These are phyloP conservation scores for Paxillus rubicundulus DNA, from an alignment of 768 basidiomycete genomes.

Conservation along the genomic window DNA sequence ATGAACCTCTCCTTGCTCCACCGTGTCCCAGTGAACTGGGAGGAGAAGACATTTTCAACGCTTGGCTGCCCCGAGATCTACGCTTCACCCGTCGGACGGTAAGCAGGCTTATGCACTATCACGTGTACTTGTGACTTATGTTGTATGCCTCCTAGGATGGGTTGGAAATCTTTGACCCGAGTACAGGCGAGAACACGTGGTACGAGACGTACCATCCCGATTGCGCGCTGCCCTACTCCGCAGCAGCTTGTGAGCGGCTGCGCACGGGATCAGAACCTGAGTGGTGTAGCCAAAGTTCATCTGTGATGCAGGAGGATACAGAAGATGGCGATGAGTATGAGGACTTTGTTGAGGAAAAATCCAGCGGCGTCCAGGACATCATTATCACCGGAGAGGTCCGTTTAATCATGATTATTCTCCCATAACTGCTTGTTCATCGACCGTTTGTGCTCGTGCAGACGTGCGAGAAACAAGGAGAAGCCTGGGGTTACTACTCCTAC, in stretches of 20 bases:
- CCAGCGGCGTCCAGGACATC: conserved; percentile 48
- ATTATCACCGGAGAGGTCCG: conserved; percentile 51
- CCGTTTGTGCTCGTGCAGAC: conserved; percentile 32
- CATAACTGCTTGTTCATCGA: not conserved
- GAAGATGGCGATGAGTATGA: conserved; percentile 39
- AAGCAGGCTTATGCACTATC: conserved; percentile 12
- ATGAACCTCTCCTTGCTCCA: conserved; percentile 37
- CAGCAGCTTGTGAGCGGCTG: conserved; percentile 31
- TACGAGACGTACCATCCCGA: conserved; percentile 47
- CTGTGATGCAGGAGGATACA: conserved; percentile 15
- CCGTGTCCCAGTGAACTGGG: conserved; percentile 28
- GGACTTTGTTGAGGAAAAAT: conserved; percentile 36
- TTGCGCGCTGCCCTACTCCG: conserved; percentile 36
- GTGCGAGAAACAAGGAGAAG: conserved; percentile 41
- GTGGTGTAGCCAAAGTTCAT: conserved; percentile 25
- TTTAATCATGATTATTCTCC: not conserved
- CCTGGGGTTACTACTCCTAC: conserved; percentile 48
- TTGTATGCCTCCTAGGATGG: conserved; percentile 34
- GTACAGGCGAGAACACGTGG: conserved; percentile 36
- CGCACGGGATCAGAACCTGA: conserved; percentile 11
- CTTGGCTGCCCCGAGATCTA: conserved; percentile 44
- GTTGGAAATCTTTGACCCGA: conserved; percentile 41
- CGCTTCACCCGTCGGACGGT: conserved; percentile 35
- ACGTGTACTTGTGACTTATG: conserved; percentile 8
- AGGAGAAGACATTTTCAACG: conserved; percentile 48